Evolutionary conservation across 2,329 filamentous ascomycete genomes (phyloP).

Genomic region (Fusarium dimerum): DNA sequence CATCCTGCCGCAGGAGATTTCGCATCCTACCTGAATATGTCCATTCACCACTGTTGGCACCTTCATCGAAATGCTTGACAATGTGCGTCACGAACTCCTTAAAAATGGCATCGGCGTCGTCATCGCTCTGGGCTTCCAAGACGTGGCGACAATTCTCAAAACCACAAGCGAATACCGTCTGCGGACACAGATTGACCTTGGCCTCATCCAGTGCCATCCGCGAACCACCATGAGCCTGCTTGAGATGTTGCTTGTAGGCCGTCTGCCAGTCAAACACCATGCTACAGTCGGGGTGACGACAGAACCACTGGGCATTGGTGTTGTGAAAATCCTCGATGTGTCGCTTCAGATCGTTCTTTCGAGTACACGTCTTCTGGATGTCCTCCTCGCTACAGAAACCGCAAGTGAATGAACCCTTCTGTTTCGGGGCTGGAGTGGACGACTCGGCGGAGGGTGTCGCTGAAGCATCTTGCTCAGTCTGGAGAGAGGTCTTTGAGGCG

Average conservation of each 20-base stretch:
- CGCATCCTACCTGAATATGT: conserved; percentile 46
- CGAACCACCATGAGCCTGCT: conserved; percentile 44
- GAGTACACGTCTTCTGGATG: conserved; percentile 45
- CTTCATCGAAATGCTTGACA: conserved; percentile 49
- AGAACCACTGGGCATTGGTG: conserved; percentile 48
- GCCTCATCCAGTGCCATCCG: conserved; percentile 44
- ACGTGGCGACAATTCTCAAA: conserved; percentile 47
- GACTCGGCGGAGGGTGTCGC: conserved; percentile 24
- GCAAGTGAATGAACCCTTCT: conserved; percentile 41
- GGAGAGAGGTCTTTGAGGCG: conserved; percentile 22
- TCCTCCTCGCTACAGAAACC: conserved; percentile 45
- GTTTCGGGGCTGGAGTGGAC: conserved; percentile 33
- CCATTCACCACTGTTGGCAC: conserved; percentile 42
- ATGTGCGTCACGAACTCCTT: conserved; percentile 50
- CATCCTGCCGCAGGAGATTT: conserved; percentile 45
- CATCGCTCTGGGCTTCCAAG: conserved; percentile 43
- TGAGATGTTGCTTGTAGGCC: conserved; percentile 49
- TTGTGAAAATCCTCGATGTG: conserved; percentile 52
- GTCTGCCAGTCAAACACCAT: conserved; percentile 51
- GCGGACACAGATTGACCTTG: conserved; percentile 45
- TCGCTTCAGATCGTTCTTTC: conserved; percentile 50
- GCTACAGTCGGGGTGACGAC: conserved; percentile 44
- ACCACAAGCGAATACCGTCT: conserved; percentile 51
- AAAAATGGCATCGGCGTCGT: conserved; percentile 40
- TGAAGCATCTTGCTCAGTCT: conserved; percentile 21